Conservation (phyloP, 192 early-diverging fungal genomes). For the Rhizophagus sp. region DNA sequence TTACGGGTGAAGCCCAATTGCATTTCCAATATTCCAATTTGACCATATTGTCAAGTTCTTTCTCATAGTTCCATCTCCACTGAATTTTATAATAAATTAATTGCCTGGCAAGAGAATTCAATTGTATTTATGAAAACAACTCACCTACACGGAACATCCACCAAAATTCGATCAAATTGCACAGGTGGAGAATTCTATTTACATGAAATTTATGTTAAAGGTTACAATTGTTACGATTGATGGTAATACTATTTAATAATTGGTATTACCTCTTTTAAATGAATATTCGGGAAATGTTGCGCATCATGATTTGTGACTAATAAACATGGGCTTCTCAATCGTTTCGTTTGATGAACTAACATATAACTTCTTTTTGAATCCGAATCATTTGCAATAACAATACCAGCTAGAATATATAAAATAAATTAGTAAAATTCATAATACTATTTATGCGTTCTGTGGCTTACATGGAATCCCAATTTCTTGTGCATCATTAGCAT, state of each 20-base stretch:
- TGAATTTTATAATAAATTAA: slow-evolving; percentile 16
- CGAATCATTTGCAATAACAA: slow-evolving; percentile 97
- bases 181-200: slow-evolving; percentile 36
- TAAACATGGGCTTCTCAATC: slow-evolving; percentile 89
- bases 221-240: not conserved
- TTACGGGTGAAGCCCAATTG: slow-evolving; percentile 77
- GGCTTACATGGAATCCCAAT: slow-evolving; percentile 55
- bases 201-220: not conserved
- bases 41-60: slow-evolving; percentile 95
- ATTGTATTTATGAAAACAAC: not conserved
- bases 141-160: slow-evolving; percentile 91
- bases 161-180: slow-evolving; percentile 95
- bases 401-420: slow-evolving; percentile 51
- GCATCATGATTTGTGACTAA: slow-evolving; percentile 97
- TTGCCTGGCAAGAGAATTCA: not conserved
- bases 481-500: slow-evolving; percentile 53
- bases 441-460: not conserved
- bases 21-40: slow-evolving; percentile 76
- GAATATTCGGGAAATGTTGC: slow-evolving; percentile 80
- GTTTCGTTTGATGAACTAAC: slow-evolving; percentile 95
- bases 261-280: slow-evolving; percentile 30
- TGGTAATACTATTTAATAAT: not conserved
- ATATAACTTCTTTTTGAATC: slow-evolving; percentile 89
- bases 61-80: slow-evolving; percentile 95
- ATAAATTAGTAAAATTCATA: not conserved